These are phyloP conservation scores for Lactarius hatsudake DNA, from an alignment of 768 basidiomycete genomes.

Conservation along the genomic window DNA sequence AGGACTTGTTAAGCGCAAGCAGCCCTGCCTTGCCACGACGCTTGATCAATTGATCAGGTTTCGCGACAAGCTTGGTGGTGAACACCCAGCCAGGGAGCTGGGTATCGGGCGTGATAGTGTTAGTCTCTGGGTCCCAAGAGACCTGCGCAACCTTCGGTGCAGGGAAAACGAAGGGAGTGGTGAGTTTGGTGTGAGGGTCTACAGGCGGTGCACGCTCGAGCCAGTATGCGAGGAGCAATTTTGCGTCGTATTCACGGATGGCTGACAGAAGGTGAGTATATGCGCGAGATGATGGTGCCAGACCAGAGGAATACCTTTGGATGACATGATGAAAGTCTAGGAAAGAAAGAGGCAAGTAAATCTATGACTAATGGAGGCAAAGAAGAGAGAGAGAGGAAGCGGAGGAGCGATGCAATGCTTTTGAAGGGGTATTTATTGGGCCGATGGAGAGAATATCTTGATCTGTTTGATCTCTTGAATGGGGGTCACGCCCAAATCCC, in stretches of 20 bases:
- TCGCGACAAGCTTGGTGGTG: slow-evolving; percentile 86
- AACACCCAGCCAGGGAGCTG: slow-evolving; percentile 78
- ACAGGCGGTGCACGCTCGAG: slow-evolving; percentile 85
- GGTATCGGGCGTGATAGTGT: slow-evolving; percentile 54
- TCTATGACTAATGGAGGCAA: slow-evolving; percentile 16
- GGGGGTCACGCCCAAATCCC: slow-evolving; percentile 12
- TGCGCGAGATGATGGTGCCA: background rate
- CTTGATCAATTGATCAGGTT: slow-evolving; percentile 99
- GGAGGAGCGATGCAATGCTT: background rate
- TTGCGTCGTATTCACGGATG: slow-evolving; percentile 98
- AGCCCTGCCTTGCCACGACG: slow-evolving; percentile 98
- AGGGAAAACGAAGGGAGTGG: slow-evolving; percentile 62
- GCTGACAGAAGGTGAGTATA: slow-evolving; percentile 39
- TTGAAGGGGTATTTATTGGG: slow-evolving; percentile 26
- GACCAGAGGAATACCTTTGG: slow-evolving; percentile 20
- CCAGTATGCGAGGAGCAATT: slow-evolving; percentile 97
- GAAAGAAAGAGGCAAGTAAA: background rate
- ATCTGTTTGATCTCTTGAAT: slow-evolving; percentile 1
- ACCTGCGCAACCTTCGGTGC: slow-evolving; percentile 81
- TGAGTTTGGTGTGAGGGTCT: slow-evolving; percentile 54
- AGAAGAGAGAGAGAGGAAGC: background rate
- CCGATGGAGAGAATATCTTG: background rate
- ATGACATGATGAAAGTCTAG: slow-evolving; percentile 23
- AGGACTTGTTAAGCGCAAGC: slow-evolving; percentile 89
- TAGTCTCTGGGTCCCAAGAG: slow-evolving; percentile 75